Evolutionary conservation across 371 early-diverging fungal genomes (phyloP).

Genomic region (Fennellomyces sp.): DNA sequence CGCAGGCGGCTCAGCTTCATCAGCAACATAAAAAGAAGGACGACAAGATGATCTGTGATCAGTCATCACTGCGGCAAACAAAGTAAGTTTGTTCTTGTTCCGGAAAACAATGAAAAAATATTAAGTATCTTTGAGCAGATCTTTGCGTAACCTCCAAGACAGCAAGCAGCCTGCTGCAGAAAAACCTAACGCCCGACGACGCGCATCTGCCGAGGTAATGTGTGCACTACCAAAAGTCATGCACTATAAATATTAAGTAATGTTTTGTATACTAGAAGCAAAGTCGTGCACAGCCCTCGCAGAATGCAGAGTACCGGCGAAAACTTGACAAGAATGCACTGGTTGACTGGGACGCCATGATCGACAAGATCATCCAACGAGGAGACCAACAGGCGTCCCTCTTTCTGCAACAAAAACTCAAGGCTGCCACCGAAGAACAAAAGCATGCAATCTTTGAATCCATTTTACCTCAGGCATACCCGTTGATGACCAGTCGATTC

Average conservation of each 20-base stretch:
- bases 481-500: constrained; percentile 75
- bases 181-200: constrained; percentile 8
- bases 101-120: not conserved
- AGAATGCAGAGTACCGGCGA: constrained; percentile 25
- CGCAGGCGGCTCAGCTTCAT: constrained; percentile 19
- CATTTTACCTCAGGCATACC: constrained; percentile 56
- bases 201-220: constrained; percentile 5
- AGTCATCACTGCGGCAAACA: not conserved
- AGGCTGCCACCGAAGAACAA: constrained; percentile 57
- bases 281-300: not conserved
- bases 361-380: constrained; percentile 70
- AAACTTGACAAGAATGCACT: constrained; percentile 30
- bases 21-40: constrained; percentile 1
- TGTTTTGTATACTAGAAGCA: not conserved
- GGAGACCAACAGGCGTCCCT: constrained; percentile 83
- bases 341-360: constrained; percentile 40
- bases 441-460: constrained; percentile 64
- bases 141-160: not conserved
- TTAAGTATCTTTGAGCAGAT: not conserved
- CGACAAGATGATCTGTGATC: not conserved
- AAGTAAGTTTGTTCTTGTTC: not conserved
- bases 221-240: not conserved
- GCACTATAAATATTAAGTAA: not conserved
- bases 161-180: not conserved
- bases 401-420: constrained; percentile 72